Base-by-base conservation (phyloP, 352 stramenopile species). In the Phytophthora uliginosa region DNA sequence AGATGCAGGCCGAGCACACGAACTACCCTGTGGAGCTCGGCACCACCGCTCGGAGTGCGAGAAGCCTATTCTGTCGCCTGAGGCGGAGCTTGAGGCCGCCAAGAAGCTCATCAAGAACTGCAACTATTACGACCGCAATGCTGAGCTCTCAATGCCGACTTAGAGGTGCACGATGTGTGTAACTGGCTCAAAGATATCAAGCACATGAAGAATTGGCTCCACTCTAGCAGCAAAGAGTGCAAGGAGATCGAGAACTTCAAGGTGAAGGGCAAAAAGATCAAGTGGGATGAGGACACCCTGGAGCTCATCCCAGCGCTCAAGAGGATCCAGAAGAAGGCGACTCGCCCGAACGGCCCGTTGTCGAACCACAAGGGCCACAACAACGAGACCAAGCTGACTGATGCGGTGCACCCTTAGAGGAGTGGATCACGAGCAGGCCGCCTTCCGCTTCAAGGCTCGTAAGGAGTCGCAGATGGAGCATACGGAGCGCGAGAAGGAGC, bases 121-220 rank as follows among this genome's bases (percentile, higher is more conserved):
- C 66, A 96, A 96, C 80, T 96, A 95, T 83, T 96, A 96, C 81
- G 89, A 96, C 74, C 82, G 83, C 20, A 92, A 92, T 69, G 87
- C 89, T 96, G 89, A n/a, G n/a, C n/a, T n/a, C n/a, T n/a, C n/a
- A n/a, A n/a, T 65, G 76, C 73, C 10, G 89, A 96, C 38, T 95
- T 93, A 76, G 89, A 96, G 61, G 89, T 94, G 58, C 89, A 88
- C 48, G 86, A 95, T 31, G 84, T 95, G 48, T 92, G 95, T 36
- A 88, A 96, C 62, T 96, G 89, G 89, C 76, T 96, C 18, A 90
- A 92, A 62, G 88, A 95, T 71, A 95, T 96, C 59, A 94, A 95
- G 79, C 86, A 82, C 52, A 90, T 93, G 79, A 88, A 96, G 73
- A 89, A 89, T 66, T 96, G 90, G 90, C 73, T 95, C 5, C 86